Percentiles rank a stretch among this genome's conserved stretches.
These are phyloP conservation scores for Ophiostoma pallidulum DNA, from an alignment of 2,329 filamentous ascomycete genomes.

Conservation along the genomic window DNA sequence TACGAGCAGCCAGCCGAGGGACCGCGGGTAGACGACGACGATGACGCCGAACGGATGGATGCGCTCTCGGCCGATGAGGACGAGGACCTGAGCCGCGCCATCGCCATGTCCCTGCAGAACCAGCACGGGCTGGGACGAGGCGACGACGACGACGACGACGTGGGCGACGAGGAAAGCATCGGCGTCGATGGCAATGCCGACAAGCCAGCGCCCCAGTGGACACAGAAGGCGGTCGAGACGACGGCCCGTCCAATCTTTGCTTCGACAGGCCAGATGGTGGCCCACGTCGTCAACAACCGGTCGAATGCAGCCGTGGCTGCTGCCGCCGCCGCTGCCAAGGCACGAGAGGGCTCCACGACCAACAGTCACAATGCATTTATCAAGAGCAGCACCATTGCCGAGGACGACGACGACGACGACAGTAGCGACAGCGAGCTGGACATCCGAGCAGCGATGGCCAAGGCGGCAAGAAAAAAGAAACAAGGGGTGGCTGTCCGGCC, in stretches of 20 bases:
- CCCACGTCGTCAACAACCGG: slow-evolving; percentile 64
- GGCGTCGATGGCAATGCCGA: slow-evolving; percentile 43
- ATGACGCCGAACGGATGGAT: slow-evolving; percentile 22
- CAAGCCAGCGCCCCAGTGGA: slow-evolving; percentile 43
- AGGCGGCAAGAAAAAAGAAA: slow-evolving; percentile 48
- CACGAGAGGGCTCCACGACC: neutral
- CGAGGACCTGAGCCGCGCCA: slow-evolving; percentile 67
- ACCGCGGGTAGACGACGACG: slow-evolving; percentile 22
- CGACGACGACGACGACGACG: slow-evolving; percentile 28
- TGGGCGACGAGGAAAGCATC: slow-evolving; percentile 24
- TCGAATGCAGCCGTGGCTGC: slow-evolving; percentile 47
- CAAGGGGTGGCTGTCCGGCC: slow-evolving; percentile 24
- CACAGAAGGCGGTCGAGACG: slow-evolving; percentile 43
- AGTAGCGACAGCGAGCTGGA: slow-evolving; percentile 73
- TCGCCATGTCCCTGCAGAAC: slow-evolving; percentile 73
- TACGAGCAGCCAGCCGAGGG: slow-evolving; percentile 20
- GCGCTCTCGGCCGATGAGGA: slow-evolving; percentile 30
- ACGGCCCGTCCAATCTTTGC: slow-evolving; percentile 42
- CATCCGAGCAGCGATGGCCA: slow-evolving; percentile 64
- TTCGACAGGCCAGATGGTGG: slow-evolving; percentile 52
- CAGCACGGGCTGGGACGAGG: slow-evolving; percentile 35
- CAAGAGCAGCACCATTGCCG: too few species aligned
- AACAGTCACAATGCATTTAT: slow-evolving; percentile 26
- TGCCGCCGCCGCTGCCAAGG: neutral
- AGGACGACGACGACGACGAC: slow-evolving; percentile 27